phyloP scores from a whole-genome alignment of 192 early-diverging fungal genomes.

The Gamsiella multidivaricata region DNA sequence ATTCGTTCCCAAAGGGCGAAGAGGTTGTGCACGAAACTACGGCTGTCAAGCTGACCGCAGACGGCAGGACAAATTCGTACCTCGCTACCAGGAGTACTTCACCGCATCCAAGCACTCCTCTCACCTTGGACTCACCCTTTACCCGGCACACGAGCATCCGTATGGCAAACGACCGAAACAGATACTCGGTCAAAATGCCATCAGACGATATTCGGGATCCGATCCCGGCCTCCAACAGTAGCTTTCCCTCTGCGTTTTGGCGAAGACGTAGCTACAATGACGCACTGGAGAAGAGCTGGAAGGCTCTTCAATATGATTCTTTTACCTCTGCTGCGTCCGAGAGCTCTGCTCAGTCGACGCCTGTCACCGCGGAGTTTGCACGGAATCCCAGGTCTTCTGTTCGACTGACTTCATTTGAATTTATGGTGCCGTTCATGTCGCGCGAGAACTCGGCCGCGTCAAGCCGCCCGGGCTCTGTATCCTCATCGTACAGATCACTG shows the following conservation, averaged over 20 bases:
- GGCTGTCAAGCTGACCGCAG: background rate
- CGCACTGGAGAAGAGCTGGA: conserved; percentile 27
- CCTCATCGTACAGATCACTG: background rate
- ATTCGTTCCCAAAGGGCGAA: conserved; percentile 7
- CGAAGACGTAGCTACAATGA: conserved; percentile 40
- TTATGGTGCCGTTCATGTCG: conserved; percentile 20
- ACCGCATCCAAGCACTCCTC: conserved; percentile 3
- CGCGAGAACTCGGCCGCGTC: background rate
- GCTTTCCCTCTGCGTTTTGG: conserved; percentile 22
- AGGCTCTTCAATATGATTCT: conserved; percentile 14
- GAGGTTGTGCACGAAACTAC: conserved; percentile 3
- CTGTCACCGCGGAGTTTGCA: conserved; percentile 15
- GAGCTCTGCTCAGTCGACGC: conserved; percentile 11
- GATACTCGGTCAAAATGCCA: conserved; percentile 48
- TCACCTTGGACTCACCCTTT: conserved; percentile 38
- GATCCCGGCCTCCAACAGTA: background rate
- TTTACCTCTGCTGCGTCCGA: background rate
- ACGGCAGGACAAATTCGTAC: conserved; percentile 12
- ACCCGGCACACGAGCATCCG: conserved; percentile 44
- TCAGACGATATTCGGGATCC: conserved; percentile 13
- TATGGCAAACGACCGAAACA: conserved; percentile 35
- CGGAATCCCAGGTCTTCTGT: background rate
- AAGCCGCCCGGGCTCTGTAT: conserved; percentile 7
- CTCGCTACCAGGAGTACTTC: conserved; percentile 25
- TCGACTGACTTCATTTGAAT: conserved; percentile 29